These are phyloP conservation scores for Lupinus albus DNA, from an alignment of 306 rosid genomes.

Conservation along the genomic window DNA sequence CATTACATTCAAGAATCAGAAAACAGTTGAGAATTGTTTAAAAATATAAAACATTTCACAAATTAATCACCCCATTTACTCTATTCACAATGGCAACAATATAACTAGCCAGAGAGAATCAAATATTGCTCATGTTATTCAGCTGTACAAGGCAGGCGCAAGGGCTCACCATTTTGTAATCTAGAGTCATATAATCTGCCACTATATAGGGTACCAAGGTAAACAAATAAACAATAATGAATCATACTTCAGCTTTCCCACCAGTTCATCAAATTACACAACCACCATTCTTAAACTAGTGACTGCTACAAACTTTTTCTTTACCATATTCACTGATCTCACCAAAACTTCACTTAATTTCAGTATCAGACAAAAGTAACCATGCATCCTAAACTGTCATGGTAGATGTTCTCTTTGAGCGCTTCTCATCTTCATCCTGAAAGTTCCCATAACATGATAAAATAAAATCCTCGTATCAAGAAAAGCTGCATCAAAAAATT, in stretches of 20 bases:
- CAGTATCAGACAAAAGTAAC: constrained; percentile 24
- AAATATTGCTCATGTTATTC: constrained; percentile 5
- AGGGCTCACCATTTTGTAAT: constrained; percentile 14
- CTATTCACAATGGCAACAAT: background rate
- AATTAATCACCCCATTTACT: background rate
- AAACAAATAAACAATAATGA: constrained; percentile 44
- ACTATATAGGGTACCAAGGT: constrained; percentile 38
- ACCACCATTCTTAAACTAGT: constrained; percentile 30
- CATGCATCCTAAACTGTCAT: constrained; percentile 39
- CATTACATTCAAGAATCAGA: background rate
- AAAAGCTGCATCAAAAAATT: background rate
- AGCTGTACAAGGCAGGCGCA: constrained; percentile 59
- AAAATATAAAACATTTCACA: background rate
- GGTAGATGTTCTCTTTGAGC: constrained; percentile 45
- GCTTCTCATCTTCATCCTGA: constrained; percentile 92
- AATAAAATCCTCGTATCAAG: constrained; percentile 20
- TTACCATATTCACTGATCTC: constrained; percentile 21
- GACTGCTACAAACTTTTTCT: constrained; percentile 36
- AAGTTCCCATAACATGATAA: constrained; percentile 33
- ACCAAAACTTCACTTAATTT: constrained; percentile 36
- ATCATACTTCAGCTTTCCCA: constrained; percentile 33
- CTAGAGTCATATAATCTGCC: constrained; percentile 30
- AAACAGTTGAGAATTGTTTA: background rate
- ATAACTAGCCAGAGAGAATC: background rate
- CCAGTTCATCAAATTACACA: constrained; percentile 41